Evolutionary conservation across 176 grass and related monocot species (phyloP), one percentile per base, ranked within the genome.

Genomic region (Musa acuminata): DNA sequence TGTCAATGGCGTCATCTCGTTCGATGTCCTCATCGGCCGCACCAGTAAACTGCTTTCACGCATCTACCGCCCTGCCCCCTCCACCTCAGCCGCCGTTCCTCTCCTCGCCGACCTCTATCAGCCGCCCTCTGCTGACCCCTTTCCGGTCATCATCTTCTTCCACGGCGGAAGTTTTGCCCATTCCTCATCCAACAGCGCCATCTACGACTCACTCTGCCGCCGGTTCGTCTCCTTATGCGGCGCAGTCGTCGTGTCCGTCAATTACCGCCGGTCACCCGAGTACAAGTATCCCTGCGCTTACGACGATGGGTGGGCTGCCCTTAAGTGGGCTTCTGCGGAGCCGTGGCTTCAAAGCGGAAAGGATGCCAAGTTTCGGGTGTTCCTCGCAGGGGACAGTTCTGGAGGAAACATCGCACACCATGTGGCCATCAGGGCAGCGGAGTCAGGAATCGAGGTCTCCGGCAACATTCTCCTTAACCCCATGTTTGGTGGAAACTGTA

Each of bases 371-470:
- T 69, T 80, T 1, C 84, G 95, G 43, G 80, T 99, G 13, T 99
- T 94, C 91, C 95, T 99, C 11, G 88, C 89, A 7, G 95, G 95
- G 1, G 95, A 99, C 82, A 94, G 91, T 78, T 99, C 95, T 0
- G 95, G 95, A 8, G 95, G 95, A 26, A 99, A 99, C 86, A 99
- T 99, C 75, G 95, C 95, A 0, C 95, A 99, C 86, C 95, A 99
- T 84, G 95, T 99, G 9, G 95, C 95, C 51, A 74, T 82, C 24
- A 71, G 86, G 11, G 95, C 95, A 9, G 88, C 85, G 5, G 83
- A 87, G 77, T 87, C 87, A 11, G 95, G 95, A 1, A 84, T 99
- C 60, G 57, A 29, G 69, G 85, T 99, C 43, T 67, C 51, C 53
- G 95, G 95, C 51, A 99, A 99, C 75, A 91, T 99, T 75, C 84